Conservation (phyloP, 441 rosid genomes). For the Erodium trifolium region DNA sequence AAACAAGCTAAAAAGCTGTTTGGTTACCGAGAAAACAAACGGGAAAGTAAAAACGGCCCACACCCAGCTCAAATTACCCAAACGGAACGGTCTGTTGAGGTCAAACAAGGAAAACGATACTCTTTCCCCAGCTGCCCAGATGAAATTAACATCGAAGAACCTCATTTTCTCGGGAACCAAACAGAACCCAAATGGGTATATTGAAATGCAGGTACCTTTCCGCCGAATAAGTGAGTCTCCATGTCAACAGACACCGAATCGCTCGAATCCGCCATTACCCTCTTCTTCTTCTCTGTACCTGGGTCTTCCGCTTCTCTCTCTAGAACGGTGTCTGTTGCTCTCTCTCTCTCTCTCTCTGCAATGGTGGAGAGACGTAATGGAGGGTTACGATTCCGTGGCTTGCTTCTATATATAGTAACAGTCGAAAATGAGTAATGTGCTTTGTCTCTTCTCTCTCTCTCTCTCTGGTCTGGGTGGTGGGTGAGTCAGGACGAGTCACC, state of each 20-base stretch:
- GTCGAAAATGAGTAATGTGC: neutral
- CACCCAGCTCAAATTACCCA: neutral
- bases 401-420: conserved; percentile 6
- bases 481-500: conserved; percentile 10
- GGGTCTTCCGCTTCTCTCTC: neutral
- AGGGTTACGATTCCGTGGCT: too few species aligned
- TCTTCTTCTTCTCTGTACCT: too few species aligned
- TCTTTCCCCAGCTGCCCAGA: neutral
- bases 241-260: conserved; percentile 27
- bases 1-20: neutral
- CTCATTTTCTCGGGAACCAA: conserved; percentile 2
- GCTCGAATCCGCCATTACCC: conserved; percentile 25
- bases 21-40: conserved; percentile 4
- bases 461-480: neutral
- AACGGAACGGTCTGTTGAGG: neutral
- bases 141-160: neutral
- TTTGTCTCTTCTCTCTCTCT: neutral
- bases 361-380: neutral
- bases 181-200: neutral
- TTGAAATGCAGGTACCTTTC: conserved; percentile 23
- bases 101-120: neutral
- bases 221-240: conserved; percentile 20
- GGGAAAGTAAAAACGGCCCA: neutral
- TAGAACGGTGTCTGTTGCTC: neutral
- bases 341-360: neutral